Evolutionary conservation across 768 basidiomycete species (phyloP).

Genomic region (Tubosaeta sp.): DNA sequence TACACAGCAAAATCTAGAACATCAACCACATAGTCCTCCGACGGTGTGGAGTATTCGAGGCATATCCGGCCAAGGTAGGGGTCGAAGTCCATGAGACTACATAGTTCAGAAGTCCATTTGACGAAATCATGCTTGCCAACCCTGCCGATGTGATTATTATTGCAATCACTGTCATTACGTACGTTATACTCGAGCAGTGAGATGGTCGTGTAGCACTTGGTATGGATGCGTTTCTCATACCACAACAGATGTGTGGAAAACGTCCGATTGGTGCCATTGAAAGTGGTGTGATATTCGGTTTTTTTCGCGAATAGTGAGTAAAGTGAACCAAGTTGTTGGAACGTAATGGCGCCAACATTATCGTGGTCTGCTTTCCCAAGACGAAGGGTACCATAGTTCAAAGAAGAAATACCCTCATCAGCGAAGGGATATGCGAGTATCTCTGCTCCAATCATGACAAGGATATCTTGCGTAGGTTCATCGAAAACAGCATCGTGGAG

Average conservation of each 20-base stretch:
- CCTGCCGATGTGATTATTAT: too few relatives aligned
- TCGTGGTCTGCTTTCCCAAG: not conserved
- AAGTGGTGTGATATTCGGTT: not conserved
- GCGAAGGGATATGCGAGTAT: too few relatives aligned
- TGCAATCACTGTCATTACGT: not conserved
- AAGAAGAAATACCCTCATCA: not conserved
- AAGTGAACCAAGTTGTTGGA: slow-evolving; percentile 6
- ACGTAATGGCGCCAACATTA: slow-evolving; percentile 6
- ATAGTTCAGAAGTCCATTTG: not conserved
- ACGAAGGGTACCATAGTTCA: slow-evolving; percentile 7
- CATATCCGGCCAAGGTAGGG: not conserved
- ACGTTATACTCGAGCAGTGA: not conserved
- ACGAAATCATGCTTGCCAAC: not conserved
- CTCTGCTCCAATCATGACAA: slow-evolving; percentile 6
- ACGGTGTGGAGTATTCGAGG: not conserved
- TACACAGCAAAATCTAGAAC: not conserved
- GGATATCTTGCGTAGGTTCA: slow-evolving; percentile 5
- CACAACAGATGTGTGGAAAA: not conserved
- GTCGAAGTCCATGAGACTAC: not conserved
- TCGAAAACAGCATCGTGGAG: slow-evolving; percentile 13
- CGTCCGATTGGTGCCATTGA: not conserved
- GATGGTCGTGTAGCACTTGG: too few relatives aligned
- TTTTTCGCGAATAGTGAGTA: too few relatives aligned
- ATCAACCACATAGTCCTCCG: not conserved
- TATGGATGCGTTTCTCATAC: too few relatives aligned